A percentile compares a stretch with the other conserved stretches of the same genome.
Evolutionary conservation across 2,329 filamentous ascomycete genomes (phyloP).

Genomic region (Alternaria rosae): DNA sequence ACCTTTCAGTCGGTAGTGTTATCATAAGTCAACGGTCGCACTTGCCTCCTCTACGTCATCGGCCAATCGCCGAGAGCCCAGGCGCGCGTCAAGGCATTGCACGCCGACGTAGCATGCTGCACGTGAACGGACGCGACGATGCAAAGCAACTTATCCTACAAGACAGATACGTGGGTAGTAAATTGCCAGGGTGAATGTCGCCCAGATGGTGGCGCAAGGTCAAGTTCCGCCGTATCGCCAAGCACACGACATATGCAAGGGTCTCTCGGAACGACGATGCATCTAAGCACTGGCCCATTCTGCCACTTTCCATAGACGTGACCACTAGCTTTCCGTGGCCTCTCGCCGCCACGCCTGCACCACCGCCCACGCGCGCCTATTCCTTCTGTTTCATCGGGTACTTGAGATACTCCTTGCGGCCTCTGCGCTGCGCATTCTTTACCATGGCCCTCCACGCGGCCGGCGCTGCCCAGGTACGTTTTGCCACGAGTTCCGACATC

Average conservation of each 20-base stretch:
- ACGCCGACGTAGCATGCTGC: neutral
- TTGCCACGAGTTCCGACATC: slow-evolving; percentile 37
- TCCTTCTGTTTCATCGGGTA: slow-evolving; percentile 30
- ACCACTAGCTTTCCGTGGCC: slow-evolving; percentile 17
- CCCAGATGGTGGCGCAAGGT: neutral
- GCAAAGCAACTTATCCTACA: neutral
- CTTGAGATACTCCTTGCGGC: slow-evolving; percentile 33
- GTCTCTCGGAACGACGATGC: slow-evolving; percentile 18
- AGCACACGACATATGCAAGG: slow-evolving; percentile 10
- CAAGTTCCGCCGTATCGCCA: slow-evolving; percentile 18
- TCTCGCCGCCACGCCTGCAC: slow-evolving; percentile 27
- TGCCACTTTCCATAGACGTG: slow-evolving; percentile 30
- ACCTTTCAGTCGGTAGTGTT: neutral
- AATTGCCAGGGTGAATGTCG: no score
- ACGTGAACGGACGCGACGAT: no score
- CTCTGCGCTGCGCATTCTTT: slow-evolving; percentile 33
- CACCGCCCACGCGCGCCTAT: slow-evolving; percentile 26
- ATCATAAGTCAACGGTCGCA: no score
- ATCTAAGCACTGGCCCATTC: slow-evolving; percentile 26
- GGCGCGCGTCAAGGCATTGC: neutral
- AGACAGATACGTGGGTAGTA: no score
- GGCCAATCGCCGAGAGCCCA: no score
- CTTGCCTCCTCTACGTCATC: neutral
- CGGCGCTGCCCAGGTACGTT: slow-evolving; percentile 57
- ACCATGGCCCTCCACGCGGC: slow-evolving; percentile 62